Conservation (phyloP, 1,139 yeast genomes). For the Scheffersomyces insectosa region DNA sequence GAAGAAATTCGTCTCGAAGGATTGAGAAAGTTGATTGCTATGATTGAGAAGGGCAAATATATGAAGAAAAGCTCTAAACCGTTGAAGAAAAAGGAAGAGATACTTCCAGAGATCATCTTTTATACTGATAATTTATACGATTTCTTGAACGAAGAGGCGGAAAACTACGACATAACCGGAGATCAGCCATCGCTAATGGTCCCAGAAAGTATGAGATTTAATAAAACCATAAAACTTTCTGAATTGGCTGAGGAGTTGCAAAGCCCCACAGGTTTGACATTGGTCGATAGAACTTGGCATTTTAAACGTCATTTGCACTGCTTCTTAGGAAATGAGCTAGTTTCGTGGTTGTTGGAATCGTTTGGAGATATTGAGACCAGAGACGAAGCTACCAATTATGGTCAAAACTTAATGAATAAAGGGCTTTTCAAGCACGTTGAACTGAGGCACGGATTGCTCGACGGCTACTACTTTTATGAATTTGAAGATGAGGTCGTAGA, state of each 20-base stretch:
- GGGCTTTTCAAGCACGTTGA: slow-evolving; percentile 82
- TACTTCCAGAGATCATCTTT: slow-evolving; percentile 74
- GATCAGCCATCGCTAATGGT: slow-evolving; percentile 37
- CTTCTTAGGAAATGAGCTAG: slow-evolving; percentile 83
- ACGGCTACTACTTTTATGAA: slow-evolving; percentile 90
- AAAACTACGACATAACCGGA: slow-evolving; percentile 36
- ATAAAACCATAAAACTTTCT: slow-evolving; percentile 34
- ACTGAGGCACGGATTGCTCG: slow-evolving; percentile 76
- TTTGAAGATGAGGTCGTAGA: slow-evolving; percentile 59
- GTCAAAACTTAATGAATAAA: slow-evolving; percentile 70
- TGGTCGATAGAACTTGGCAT: slow-evolving; percentile 90
- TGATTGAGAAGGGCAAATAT: slow-evolving; percentile 63
- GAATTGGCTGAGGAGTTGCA: slow-evolving; percentile 70
- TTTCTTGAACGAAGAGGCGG: slow-evolving; percentile 55
- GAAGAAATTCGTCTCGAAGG: slow-evolving; percentile 93
- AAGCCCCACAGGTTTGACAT: slow-evolving; percentile 57
- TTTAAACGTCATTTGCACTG: slow-evolving; percentile 76
- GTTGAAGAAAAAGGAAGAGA: slow-evolving; percentile 46
- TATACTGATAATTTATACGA: slow-evolving; percentile 84
- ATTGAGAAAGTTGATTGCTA: slow-evolving; percentile 64
- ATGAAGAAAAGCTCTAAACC: slow-evolving; percentile 37
- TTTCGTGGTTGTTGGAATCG: slow-evolving; percentile 77
- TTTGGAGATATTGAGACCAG: slow-evolving; percentile 77
- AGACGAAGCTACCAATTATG: slow-evolving; percentile 81
- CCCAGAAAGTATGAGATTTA: slow-evolving; percentile 33